Conservation (phyloP, 2,329 filamentous ascomycete genomes). For the Lojkania enalia region DNA sequence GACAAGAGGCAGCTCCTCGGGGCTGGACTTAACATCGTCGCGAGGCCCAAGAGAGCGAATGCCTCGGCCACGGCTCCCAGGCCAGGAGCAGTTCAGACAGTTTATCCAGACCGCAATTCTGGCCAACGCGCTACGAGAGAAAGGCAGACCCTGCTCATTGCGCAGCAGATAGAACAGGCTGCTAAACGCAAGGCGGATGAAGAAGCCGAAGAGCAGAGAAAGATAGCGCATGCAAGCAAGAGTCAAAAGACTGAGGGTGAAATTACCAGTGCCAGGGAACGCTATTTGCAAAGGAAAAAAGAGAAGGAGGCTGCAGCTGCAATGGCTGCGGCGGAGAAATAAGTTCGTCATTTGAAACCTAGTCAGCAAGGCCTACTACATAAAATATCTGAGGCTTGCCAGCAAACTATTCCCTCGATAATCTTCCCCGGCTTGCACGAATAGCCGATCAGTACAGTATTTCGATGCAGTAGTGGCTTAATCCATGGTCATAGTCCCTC, state of each 20-base stretch:
- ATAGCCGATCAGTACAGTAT: no score
- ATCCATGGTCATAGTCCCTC: constrained; percentile 6
- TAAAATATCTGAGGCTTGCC: no score
- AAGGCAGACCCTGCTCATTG: constrained; percentile 77
- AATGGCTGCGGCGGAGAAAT: constrained; percentile 57
- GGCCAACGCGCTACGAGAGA: constrained; percentile 70
- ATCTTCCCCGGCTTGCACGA: no score
- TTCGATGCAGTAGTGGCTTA: no score
- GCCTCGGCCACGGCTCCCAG: constrained; percentile 21
- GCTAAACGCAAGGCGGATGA: constrained; percentile 72
- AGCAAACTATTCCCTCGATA: no score
- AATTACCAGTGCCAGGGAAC: constrained; percentile 75
- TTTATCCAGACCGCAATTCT: constrained; percentile 44
- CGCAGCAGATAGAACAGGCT: constrained; percentile 72
- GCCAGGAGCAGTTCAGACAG: constrained; percentile 18
- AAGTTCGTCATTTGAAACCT: no score
- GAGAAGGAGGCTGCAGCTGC: constrained; percentile 75
- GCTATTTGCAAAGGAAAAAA: constrained; percentile 76
- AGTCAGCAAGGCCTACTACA: no score
- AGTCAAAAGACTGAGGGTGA: constrained; percentile 76
- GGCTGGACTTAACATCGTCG: constrained; percentile 73
- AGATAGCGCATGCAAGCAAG: constrained; percentile 69
- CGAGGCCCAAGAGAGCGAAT: constrained; percentile 59
- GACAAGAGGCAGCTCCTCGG: constrained; percentile 80
- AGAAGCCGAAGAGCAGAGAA: constrained; percentile 66